Percentiles rank a stretch among this genome's conserved stretches.
Evolutionary conservation across 345 rosid genomes (phyloP).

Genomic region (Kernera saxatilis): DNA sequence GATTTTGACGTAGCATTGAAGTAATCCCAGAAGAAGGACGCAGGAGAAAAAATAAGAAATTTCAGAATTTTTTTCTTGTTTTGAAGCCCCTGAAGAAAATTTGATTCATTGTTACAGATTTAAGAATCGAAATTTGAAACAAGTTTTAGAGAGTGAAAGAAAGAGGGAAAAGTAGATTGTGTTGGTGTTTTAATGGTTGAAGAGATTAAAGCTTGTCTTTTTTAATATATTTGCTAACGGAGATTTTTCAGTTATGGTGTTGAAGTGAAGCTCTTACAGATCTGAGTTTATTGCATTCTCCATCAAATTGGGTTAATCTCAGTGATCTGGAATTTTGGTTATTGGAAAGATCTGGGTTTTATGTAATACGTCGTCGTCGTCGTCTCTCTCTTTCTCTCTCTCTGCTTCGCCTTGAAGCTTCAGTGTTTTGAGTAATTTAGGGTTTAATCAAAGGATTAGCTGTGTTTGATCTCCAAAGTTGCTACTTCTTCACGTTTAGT

Average conservation of each 20-base stretch:
- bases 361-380: background rate
- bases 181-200: constrained; percentile 9
- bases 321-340: constrained; percentile 17
- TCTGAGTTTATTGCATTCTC: constrained; percentile 16
- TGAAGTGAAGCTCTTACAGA: constrained; percentile 18
- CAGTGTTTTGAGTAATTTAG: background rate
- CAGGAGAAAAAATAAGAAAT: background rate
- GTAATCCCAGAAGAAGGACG: background rate
- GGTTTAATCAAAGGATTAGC: constrained; percentile 15
- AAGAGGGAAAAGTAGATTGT: background rate
- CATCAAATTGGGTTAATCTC: background rate
- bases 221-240: background rate
- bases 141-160: background rate
- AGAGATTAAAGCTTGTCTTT: background rate
- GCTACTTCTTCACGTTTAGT: constrained; percentile 29
- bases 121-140: constrained; percentile 19
- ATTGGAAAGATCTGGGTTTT: constrained; percentile 23
- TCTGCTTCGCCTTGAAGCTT: constrained; percentile 18
- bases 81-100: background rate
- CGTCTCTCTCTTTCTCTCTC: background rate
- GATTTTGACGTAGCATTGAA: constrained; percentile 29
- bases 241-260: constrained; percentile 1
- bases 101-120: background rate
- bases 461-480: constrained; percentile 22
- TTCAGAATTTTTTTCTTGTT: background rate